Base-by-base conservation (phyloP, 225 moss, liverwort and hornwort genomes). In the Physcomitrium patens region DNA sequence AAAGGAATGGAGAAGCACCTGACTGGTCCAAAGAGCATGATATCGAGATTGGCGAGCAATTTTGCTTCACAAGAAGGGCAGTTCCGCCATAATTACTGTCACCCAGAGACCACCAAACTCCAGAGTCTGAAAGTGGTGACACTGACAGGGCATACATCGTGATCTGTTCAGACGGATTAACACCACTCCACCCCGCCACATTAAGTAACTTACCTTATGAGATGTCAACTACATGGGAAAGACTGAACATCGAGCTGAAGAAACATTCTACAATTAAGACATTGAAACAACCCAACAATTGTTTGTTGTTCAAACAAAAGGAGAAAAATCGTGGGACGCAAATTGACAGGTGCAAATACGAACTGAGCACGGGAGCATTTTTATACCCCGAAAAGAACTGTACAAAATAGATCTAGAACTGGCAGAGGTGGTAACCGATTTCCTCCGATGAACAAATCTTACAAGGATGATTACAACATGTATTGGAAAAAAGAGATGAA, bases 71-170 rank as follows among this genome's bases (percentile, higher is more conserved):
- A 65, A 94, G 81, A 18, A 94, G 90, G 68, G 86, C 94, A 65
- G 90, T 92, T 81, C 94, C 92, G 57, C 90, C 79, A 26, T 94
- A 94, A 84, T 94, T 92, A 78, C 90, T 90, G 72, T 86, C 85
- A 70, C 89, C 89, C 59, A 94, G 84, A 46, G 92, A 94, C 94
- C 94, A 94, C 90, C 89, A 92, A 79, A 84, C 94, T 76, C 86
- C 79, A 76, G 90, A 94, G 57, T 89, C 77, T 81, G 92, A 87
- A 66, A 94, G 83, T 57, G 92, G 94, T 74, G 84, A 83, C 59
- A 84, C 81, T 52, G 92, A 89, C 63, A 94, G 80, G 66, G 90
- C 89, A 80, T 86, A 90, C 81, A 92, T 78, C 59, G 92, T 87
- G 61, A 82, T 78, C 94, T 94, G 94, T 78, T 48, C 72, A 68